Evolutionary conservation across 371 early-diverging fungal genomes (phyloP), one percentile per base, ranked within the genome.

Genomic region (Mycotypha africana): DNA sequence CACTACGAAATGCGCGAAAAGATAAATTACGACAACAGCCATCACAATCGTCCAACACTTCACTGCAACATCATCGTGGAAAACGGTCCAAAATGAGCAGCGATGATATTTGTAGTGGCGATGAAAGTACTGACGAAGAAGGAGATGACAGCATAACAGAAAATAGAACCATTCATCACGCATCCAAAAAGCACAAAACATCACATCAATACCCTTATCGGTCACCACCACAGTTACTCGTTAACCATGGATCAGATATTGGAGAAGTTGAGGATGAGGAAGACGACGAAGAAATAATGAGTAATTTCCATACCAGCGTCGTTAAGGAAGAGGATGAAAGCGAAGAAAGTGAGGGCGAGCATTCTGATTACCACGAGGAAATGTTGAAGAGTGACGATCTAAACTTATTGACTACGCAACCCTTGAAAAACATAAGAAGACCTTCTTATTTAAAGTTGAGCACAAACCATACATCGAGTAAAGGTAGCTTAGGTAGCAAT

Each of bases 341-440:
- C n/a, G 45, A 65, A 12, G 71, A 70, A 10, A 69, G 67, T 9
- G 74, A 77, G 7, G 67, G 64, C n/a, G 76, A 73, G 19, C 56
- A 59, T 26, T 70, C 73, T 46, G 79, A 79, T 47, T 79, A 70
- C 42, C 73, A 72, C 23, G 79, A 79, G 45, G 79, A 79, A 42
- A 79, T 79, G 79, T 55, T 79, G 42, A 66, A 64, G 22, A 73
- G 70, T 24, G 67, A 70, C 17, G 43, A 47, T 31, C 16, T 42
- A 11, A 23, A 42, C 17, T 35, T 53, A 25, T 34, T 40, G 5
- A 5, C 28, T 8, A 28, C 11, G 28, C 15, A 50, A 20, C 38
- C 28, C 14, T 38, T 43, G 41, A 32, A 45, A 31, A 39, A 35
- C 11, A 35, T 49, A 30, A 38, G 51, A 31, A 46, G 56, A 37